Evolutionary conservation across 768 basidiomycete genomes (phyloP).

Genomic region (Fomitopsis pulvina): DNA sequence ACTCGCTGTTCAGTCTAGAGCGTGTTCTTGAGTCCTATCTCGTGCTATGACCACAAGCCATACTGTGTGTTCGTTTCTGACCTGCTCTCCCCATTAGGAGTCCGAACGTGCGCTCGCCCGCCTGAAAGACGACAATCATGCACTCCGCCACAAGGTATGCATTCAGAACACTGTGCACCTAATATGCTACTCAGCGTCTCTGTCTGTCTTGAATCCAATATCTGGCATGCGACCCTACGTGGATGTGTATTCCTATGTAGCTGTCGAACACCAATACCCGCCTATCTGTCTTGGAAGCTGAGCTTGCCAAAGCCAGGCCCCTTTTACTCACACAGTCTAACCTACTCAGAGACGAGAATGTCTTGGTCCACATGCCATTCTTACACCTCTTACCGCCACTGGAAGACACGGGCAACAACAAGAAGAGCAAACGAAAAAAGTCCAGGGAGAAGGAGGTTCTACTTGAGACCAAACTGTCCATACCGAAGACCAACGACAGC

Average conservation of each 20-base stretch:
- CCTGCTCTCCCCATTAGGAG: constrained; percentile 38
- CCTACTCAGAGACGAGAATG: constrained; percentile 14
- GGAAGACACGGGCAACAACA: neutral
- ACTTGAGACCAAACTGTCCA: no score
- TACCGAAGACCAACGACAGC: neutral
- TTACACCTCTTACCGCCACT: neutral
- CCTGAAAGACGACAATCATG: constrained; percentile 55
- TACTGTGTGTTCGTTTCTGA: neutral
- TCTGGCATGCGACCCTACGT: no score
- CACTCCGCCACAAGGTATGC: constrained; percentile 54
- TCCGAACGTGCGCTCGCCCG: constrained; percentile 41
- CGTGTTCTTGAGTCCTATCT: no score
- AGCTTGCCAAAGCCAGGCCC: constrained; percentile 60
- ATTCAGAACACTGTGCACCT: no score
- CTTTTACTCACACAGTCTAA: constrained; percentile 59
- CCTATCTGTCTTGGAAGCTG: constrained; percentile 50
- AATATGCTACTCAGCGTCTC: no score
- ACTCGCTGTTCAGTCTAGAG: no score
- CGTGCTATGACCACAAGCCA: neutral
- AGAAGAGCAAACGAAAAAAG: constrained; percentile 1
- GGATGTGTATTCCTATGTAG: no score
- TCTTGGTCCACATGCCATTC: constrained; percentile 15
- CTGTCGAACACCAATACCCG: constrained; percentile 52
- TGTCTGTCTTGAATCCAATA: no score
- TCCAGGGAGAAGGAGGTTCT: no score